Evolutionary conservation across 2,329 filamentous ascomycete species (phyloP).

Genomic region (Xylariaceae sp.): DNA sequence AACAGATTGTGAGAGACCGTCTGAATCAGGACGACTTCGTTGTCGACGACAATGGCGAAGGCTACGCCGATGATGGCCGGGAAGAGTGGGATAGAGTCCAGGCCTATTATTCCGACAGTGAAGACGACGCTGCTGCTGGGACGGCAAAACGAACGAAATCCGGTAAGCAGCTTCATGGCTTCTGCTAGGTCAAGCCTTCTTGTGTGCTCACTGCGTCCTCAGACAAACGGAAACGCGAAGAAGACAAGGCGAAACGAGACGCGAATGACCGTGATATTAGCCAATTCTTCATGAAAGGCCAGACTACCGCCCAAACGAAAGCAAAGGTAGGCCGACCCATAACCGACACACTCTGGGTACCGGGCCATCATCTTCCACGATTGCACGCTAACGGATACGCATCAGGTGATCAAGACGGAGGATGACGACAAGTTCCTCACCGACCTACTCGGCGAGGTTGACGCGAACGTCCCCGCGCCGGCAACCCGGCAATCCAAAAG

Average conservation of each 20-base stretch:
- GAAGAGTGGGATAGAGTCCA: conserved; percentile 83
- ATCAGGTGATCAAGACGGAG: conserved; percentile 68
- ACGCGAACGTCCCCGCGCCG: conserved; percentile 59
- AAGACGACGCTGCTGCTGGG: conserved; percentile 52
- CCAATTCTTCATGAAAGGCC: conserved; percentile 86
- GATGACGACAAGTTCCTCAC: conserved; percentile 86
- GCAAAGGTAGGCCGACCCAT: conserved; percentile 72
- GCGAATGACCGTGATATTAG: conserved; percentile 88
- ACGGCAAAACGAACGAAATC: conserved; percentile 48
- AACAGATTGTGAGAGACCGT: conserved; percentile 84
- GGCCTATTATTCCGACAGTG: conserved; percentile 66
- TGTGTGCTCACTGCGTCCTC: conserved; percentile 8
- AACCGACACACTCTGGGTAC: background rate
- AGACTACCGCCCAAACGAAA: conserved; percentile 62
- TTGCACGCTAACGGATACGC: conserved; percentile 11
- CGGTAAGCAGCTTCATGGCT: conserved; percentile 34
- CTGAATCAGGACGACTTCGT: conserved; percentile 96
- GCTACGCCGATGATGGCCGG: conserved; percentile 92
- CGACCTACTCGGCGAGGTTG: conserved; percentile 79
- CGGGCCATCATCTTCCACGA: background rate
- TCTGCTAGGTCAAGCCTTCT: background rate
- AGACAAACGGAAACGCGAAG: conserved; percentile 85
- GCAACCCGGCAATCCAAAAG: conserved; percentile 54
- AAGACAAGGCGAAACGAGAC: conserved; percentile 78
- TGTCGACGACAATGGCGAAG: conserved; percentile 95